A percentile compares a stretch with the other conserved stretches of the same genome.
Conservation (phyloP, 1,284 basidiomycete genomes). For the Leccinum pachyderme region DNA sequence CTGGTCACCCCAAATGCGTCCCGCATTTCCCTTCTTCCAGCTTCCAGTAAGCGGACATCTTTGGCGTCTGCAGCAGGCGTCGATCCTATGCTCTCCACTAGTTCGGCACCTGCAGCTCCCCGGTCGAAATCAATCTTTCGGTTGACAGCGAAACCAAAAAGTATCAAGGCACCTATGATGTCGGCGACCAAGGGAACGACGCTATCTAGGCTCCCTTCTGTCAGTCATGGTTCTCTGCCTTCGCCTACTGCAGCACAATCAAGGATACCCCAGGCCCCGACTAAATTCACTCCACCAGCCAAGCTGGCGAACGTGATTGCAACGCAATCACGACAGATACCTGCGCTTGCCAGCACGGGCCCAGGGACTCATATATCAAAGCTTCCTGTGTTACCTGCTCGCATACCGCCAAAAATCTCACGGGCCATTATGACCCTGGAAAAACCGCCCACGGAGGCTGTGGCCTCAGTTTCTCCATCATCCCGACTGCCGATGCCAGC, state of each 20-base stretch:
- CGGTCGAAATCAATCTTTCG: conserved; percentile 33
- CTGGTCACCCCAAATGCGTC: conserved; percentile 13
- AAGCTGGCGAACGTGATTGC: conserved; percentile 33
- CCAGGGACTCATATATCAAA: conserved; percentile 15
- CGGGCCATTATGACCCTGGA: conserved; percentile 2
- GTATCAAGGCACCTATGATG: conserved; percentile 17
- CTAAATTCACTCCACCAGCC: conserved; percentile 30
- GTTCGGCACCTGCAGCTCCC: neutral
- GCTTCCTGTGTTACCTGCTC: conserved; percentile 20
- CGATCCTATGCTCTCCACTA: conserved; percentile 13
- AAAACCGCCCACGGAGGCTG: conserved; percentile 5
- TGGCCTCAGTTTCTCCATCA: conserved; percentile 1
- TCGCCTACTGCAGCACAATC: conserved; percentile 12
- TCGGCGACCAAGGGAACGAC: conserved; percentile 1
- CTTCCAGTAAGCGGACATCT: conserved; percentile 28
- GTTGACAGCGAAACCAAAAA: conserved; percentile 27
- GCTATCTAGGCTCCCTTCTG: conserved; percentile 16
- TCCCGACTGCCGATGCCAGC: conserved; percentile 29
- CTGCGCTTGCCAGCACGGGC: neutral
- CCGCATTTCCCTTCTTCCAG: conserved; percentile 24
- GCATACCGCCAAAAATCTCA: conserved; percentile 13
- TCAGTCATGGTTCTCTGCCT: conserved; percentile 6
- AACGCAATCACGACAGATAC: conserved; percentile 20
- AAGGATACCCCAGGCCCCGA: conserved; percentile 26
- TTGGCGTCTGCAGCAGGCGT: conserved; percentile 24